Evolutionary conservation across 164 flowering plant species (phyloP).

Genomic region (Chloranthus sessilifolius): DNA sequence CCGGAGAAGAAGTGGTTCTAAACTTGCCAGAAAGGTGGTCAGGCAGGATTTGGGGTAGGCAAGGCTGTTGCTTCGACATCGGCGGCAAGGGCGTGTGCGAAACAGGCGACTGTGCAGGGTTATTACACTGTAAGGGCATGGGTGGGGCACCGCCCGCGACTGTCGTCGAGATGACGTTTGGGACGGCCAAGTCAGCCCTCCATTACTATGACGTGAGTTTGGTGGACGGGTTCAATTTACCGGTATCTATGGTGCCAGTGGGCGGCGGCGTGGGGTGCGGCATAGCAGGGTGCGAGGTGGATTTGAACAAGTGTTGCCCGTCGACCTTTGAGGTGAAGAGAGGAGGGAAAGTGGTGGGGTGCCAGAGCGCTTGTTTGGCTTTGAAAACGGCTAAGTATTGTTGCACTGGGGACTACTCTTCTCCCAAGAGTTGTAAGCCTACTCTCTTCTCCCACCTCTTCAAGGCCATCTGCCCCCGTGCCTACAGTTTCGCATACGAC

Average conservation of each 20-base stretch:
- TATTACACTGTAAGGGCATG: conserved; percentile 37
- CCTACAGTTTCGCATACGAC: conserved; percentile 87
- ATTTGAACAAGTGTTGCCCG: conserved; percentile 69
- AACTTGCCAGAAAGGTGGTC: conserved; percentile 47
- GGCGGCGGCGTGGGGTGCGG: conserved; percentile 71
- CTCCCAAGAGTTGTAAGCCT: conserved; percentile 60
- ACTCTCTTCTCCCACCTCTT: conserved; percentile 58
- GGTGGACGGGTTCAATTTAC: conserved; percentile 79
- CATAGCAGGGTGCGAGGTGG: conserved; percentile 53
- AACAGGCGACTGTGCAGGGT: conserved; percentile 57
- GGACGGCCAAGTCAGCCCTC: conserved; percentile 28
- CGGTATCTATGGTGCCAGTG: conserved; percentile 66
- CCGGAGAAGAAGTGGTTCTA: conserved; percentile 34
- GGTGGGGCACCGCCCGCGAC: conserved; percentile 69
- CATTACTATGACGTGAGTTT: conserved; percentile 77
- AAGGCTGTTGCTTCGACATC: conserved; percentile 42
- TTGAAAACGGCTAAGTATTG: conserved; percentile 62
- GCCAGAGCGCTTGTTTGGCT: conserved; percentile 84
- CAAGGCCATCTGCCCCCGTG: conserved; percentile 81
- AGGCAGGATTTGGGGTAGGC: conserved; percentile 60
- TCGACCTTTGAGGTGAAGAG: conserved; percentile 50
- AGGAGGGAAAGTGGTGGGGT: conserved; percentile 61
- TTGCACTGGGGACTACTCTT: conserved; percentile 69
- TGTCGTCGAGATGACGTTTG: conserved; percentile 64
- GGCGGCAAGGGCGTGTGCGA: conserved; percentile 37